Evolutionary conservation across 179 eudicot species (phyloP).

Genomic region (Actinidia chinensis): DNA sequence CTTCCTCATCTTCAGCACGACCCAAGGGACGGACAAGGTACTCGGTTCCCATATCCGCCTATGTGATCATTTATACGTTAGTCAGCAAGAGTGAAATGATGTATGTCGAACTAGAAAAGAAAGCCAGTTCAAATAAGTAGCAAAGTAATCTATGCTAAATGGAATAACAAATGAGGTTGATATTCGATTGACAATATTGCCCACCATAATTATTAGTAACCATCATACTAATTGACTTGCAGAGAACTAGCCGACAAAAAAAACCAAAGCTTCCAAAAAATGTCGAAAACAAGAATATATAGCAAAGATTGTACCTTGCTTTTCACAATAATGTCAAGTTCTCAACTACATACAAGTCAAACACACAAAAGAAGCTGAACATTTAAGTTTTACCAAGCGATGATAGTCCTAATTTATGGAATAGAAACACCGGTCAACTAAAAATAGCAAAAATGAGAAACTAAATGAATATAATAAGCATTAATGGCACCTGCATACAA

Average conservation of each 20-base stretch:
- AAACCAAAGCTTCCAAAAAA: not conserved
- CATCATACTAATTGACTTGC: not conserved
- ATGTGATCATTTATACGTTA: not conserved
- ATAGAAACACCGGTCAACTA: too few relatives aligned
- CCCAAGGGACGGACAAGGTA: conserved; percentile 74
- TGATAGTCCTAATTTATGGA: too few relatives aligned
- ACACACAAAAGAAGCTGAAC: not conserved
- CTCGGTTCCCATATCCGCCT: conserved; percentile 79
- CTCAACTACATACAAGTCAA: not conserved
- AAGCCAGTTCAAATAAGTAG: not conserved
- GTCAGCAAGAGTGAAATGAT: not conserved
- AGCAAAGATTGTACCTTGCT: not conserved
- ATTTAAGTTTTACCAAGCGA: conserved; percentile 5
- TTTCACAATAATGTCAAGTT: not conserved
- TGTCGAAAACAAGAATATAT: not conserved
- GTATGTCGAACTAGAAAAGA: not conserved
- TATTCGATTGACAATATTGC: not conserved
- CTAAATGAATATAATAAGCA: too few relatives aligned
- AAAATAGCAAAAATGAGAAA: not conserved
- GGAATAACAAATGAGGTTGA: not conserved
- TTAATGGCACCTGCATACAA: not conserved
- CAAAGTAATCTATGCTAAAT: not conserved
- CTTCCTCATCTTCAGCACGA: conserved; percentile 82
- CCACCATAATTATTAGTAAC: not conserved
- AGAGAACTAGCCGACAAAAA: too few relatives aligned